These are phyloP conservation scores for Triticum urartu DNA, from an alignment of 176 grass and related monocot genomes.

Conservation along the genomic window DNA sequence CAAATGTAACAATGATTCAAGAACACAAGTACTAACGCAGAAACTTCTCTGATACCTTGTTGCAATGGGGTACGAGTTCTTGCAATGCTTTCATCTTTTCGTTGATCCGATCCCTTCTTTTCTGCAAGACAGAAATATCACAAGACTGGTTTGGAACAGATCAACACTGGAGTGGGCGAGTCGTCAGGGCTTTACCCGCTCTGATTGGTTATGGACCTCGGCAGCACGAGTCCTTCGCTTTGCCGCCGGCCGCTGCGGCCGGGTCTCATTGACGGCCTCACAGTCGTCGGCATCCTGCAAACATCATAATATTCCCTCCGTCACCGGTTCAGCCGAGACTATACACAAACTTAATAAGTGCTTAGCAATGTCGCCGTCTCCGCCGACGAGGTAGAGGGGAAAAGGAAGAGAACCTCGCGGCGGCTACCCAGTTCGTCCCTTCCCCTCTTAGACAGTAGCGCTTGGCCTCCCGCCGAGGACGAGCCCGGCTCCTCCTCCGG, in stretches of 20 bases:
- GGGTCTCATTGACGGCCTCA: slow-evolving; percentile 39
- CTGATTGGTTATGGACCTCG: slow-evolving; percentile 87
- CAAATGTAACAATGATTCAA: neutral
- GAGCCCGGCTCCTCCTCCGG: slow-evolving; percentile 14
- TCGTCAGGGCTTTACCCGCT: slow-evolving; percentile 56
- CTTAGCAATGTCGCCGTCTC: neutral
- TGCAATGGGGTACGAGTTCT: slow-evolving; percentile 90
- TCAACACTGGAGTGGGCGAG: neutral
- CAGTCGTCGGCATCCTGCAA: slow-evolving; percentile 63
- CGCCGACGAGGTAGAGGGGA: neutral
- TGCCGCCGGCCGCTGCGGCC: slow-evolving; percentile 20
- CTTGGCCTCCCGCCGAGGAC: slow-evolving; percentile 51
- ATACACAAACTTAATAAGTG: neutral
- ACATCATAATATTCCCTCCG: neutral
- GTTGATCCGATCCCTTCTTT: slow-evolving; percentile 90
- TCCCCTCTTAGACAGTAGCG: slow-evolving; percentile 34
- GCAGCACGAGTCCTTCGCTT: slow-evolving; percentile 79
- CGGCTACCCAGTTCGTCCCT: slow-evolving; percentile 43
- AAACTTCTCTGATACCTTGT: slow-evolving; percentile 28
- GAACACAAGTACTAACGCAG: neutral
- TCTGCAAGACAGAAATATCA: slow-evolving; percentile 35
- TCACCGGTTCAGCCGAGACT: slow-evolving; percentile 7
- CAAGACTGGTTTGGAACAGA: neutral
- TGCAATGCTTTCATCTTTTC: slow-evolving; percentile 92
- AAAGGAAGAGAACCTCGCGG: slow-evolving; percentile 49